These are phyloP conservation scores for Phytophthora hibernalis DNA, from an alignment of 352 stramenopile species.

Conservation along the genomic window DNA sequence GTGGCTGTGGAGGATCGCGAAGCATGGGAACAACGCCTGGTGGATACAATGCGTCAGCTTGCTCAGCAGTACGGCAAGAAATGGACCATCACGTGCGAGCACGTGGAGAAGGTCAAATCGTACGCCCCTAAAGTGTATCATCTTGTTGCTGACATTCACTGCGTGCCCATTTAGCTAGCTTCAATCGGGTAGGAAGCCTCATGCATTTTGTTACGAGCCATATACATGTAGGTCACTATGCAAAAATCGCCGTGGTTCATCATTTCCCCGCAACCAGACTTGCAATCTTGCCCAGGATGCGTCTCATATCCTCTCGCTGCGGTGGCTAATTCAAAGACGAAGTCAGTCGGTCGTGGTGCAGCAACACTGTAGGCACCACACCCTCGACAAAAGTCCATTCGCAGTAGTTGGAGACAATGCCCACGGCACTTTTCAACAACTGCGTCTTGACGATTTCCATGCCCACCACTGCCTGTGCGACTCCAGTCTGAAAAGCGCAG, in stretches of 20 bases:
- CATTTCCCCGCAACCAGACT: too few species aligned
- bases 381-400: too few species aligned
- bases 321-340: too few species aligned
- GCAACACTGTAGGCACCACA: too few species aligned
- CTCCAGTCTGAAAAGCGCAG: not conserved
- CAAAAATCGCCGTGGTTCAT: too few species aligned
- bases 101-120: constrained; percentile 93
- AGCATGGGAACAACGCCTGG: constrained; percentile 75
- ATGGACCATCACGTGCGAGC: constrained; percentile 82
- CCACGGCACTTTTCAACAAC: not conserved
- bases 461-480: not conserved
- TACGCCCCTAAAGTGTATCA: constrained; percentile 93
- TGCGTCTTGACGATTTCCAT: not conserved
- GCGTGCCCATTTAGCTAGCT: constrained; percentile 32
- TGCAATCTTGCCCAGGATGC: too few species aligned
- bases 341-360: too few species aligned
- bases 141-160: constrained; percentile 87
- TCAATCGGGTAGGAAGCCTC: too few species aligned
- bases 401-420: not conserved
- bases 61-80: constrained; percentile 52
- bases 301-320: too few species aligned
- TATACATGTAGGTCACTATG: too few species aligned
- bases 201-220: too few species aligned
- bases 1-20: constrained; percentile 87
- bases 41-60: constrained; percentile 57